Evolutionary conservation across 345 rosid genomes (phyloP).

Genomic region (Corchorus olitorius): DNA sequence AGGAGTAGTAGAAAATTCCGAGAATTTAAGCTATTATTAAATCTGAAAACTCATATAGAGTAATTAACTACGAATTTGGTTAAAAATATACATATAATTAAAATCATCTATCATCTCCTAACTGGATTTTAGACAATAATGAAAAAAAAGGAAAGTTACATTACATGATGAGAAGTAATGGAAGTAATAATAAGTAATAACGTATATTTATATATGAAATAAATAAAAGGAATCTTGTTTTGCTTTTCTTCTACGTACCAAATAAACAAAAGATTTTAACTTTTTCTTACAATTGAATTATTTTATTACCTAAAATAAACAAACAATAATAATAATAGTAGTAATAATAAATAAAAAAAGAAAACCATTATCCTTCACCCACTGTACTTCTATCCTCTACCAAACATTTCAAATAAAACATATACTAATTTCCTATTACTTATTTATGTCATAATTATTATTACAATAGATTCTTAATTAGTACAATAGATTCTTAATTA

Average conservation of each 20-base stretch:
- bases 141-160: neutral
- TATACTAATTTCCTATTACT: neutral
- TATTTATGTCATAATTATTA: neutral
- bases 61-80: too few relatives aligned
- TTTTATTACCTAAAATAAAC: conserved; percentile 1
- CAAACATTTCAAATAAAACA: conserved; percentile 28
- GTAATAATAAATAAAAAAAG: neutral
- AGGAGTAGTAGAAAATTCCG: too few relatives aligned
- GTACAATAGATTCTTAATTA: neutral
- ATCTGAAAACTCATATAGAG: too few relatives aligned
- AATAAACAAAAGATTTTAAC: neutral
- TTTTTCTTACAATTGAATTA: conserved; percentile 1
- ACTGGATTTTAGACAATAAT: too few relatives aligned
- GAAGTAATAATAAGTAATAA: neutral
- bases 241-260: conserved; percentile 32
- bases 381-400: conserved; percentile 21
- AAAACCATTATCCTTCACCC: neutral
- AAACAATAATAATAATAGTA: neutral
- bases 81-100: too few relatives aligned
- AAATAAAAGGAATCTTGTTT: conserved; percentile 21
- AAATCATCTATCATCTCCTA: too few relatives aligned
- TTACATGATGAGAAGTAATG: neutral
- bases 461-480: neutral
- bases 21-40: too few relatives aligned
- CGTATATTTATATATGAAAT: neutral